A percentile compares a stretch with the other conserved stretches of the same genome.
phyloP scores from a whole-genome alignment of 1,284 basidiomycete species.

The Ustilago esculenta region DNA sequence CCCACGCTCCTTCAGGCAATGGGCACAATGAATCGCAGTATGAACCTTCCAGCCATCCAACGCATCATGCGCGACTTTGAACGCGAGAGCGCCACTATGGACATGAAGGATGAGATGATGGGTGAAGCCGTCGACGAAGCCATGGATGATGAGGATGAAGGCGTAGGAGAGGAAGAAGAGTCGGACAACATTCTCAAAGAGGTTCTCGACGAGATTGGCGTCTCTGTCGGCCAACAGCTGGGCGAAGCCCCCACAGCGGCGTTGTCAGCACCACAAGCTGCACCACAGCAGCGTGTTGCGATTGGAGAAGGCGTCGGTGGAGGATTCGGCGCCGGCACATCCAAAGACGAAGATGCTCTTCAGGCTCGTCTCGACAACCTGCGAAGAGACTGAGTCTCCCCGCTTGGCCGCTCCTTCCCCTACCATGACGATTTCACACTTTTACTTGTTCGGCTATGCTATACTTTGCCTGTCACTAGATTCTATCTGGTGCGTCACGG shows the following conservation, averaged over 20 bases:
- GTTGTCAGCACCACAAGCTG: constrained; percentile 48
- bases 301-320: constrained; percentile 58
- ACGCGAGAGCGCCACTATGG: constrained; percentile 95
- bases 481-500: too few species aligned
- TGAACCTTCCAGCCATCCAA: constrained; percentile 94
- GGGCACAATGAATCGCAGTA: constrained; percentile 94
- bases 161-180: constrained; percentile 82
- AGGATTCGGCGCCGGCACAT: constrained; percentile 23
- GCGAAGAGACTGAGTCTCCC: constrained; percentile 48
- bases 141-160: constrained; percentile 88
- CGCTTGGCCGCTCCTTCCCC: too few species aligned
- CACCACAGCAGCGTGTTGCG: constrained; percentile 52
- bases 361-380: constrained; percentile 63
- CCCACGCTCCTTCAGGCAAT: constrained; percentile 76
- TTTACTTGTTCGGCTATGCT: too few species aligned
- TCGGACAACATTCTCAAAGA: constrained; percentile 95
- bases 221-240: constrained; percentile 81
- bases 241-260: constrained; percentile 55
- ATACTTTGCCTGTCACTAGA: too few species aligned
- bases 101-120: constrained; percentile 99
- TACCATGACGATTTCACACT: too few species aligned
- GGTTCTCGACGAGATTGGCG: constrained; percentile 96
- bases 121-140: constrained; percentile 97
- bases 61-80: constrained; percentile 98
- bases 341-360: constrained; percentile 62